A percentile compares a stretch with the other conserved stretches of the same genome.
phyloP scores from a whole-genome alignment of 441 rosid genomes.

The Biscutella laevigata region DNA sequence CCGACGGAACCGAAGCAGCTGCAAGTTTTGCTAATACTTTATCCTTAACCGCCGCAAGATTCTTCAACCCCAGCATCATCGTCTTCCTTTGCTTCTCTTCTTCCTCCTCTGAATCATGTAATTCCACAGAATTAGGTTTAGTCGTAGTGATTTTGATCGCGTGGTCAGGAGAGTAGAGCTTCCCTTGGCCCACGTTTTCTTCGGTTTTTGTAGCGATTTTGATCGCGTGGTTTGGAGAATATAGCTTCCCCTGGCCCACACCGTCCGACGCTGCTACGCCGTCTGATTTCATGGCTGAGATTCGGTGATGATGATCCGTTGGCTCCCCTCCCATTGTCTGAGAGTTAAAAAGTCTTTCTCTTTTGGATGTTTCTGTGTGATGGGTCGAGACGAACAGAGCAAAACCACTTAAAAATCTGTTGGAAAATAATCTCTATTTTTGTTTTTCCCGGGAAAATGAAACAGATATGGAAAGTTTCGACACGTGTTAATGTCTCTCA shows the following conservation, averaged over 20 bases:
- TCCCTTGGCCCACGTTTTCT: constrained; percentile 21
- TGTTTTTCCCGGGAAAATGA: constrained; percentile 23
- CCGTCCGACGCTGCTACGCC: constrained; percentile 7
- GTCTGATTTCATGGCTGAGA: constrained; percentile 17
- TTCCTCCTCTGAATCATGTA: neutral
- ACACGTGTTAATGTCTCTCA: neutral
- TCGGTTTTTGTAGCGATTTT: constrained; percentile 11
- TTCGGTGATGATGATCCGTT: neutral
- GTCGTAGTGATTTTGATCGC: constrained; percentile 15
- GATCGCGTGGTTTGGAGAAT: constrained; percentile 25
- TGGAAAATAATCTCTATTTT: neutral
- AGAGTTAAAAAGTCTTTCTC: neutral
- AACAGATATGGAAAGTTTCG: neutral
- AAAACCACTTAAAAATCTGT: constrained; percentile 16
- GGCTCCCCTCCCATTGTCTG: constrained; percentile 5
- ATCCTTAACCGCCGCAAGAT: constrained; percentile 34
- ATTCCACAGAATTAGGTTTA: neutral
- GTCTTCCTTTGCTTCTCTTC: constrained; percentile 1
- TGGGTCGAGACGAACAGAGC: constrained; percentile 15
- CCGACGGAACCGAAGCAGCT: constrained; percentile 34
- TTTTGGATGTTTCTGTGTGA: constrained; percentile 9
- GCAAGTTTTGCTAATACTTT: constrained; percentile 36
- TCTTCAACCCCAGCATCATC: constrained; percentile 25
- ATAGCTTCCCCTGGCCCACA: constrained; percentile 24
- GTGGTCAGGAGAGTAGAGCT: constrained; percentile 26